These are phyloP conservation scores for Zasmidium angulare DNA, from an alignment of 2,329 filamentous ascomycete species.

Conservation along the genomic window DNA sequence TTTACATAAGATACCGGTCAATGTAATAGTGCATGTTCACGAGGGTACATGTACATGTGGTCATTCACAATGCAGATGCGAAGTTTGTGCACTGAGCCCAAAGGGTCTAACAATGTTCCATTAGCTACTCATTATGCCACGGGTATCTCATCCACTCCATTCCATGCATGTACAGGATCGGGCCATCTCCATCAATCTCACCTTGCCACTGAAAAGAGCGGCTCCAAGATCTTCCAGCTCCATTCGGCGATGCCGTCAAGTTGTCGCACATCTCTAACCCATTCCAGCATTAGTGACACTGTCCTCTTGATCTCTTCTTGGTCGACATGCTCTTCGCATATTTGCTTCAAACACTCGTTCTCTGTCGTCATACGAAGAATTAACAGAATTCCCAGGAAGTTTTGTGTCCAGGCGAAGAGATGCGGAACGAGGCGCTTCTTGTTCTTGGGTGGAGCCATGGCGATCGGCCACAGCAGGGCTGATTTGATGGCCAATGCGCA, in stretches of 20 bases:
- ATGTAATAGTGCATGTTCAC: too few species aligned
- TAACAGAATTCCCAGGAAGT: constrained; percentile 59
- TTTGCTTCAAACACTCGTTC: constrained; percentile 51
- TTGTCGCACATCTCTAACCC: constrained; percentile 58
- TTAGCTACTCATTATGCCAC: not conserved
- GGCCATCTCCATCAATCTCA: not conserved
- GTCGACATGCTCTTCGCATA: constrained; percentile 52
- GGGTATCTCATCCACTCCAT: not conserved
- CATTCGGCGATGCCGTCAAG: constrained; percentile 57
- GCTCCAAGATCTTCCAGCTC: constrained; percentile 55
- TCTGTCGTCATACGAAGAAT: constrained; percentile 57
- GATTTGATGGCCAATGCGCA: constrained; percentile 59
- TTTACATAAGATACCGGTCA: too few species aligned
- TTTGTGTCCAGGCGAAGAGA: constrained; percentile 63
- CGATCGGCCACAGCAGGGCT: constrained; percentile 61
- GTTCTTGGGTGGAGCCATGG: constrained; percentile 56
- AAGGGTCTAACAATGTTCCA: not conserved
- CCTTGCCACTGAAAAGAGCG: constrained; percentile 37
- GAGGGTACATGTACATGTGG: too few species aligned
- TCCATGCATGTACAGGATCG: not conserved
- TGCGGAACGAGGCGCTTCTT: constrained; percentile 61
- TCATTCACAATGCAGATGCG: too few species aligned
- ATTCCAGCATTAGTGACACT: constrained; percentile 56
- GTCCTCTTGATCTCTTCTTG: constrained; percentile 51
- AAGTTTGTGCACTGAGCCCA: not conserved